phyloP scores from a whole-genome alignment of 441 rosid species.

The Biscutella laevigata region DNA sequence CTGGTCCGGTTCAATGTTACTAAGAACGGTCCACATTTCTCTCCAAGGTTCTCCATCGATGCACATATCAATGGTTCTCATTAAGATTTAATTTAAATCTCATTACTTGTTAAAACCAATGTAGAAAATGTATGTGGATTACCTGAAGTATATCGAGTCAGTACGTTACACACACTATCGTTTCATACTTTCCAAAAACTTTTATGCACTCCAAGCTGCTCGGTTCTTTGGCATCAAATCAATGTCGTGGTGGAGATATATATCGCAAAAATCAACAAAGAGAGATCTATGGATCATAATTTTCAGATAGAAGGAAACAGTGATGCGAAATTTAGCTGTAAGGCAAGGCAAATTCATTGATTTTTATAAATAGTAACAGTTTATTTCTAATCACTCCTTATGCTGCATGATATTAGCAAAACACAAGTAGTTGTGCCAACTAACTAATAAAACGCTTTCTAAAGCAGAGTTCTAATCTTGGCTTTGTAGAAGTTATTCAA shows the following conservation, averaged over 20 bases:
- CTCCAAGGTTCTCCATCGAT: constrained; percentile 88
- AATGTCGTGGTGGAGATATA: constrained; percentile 69
- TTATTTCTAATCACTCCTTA: neutral
- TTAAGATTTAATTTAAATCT: neutral
- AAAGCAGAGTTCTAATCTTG: neutral
- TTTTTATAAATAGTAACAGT: no score
- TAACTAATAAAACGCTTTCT: neutral
- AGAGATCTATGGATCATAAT: neutral
- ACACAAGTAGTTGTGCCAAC: neutral
- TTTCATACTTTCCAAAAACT: constrained; percentile 59
- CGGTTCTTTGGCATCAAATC: constrained; percentile 63
- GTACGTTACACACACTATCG: constrained; percentile 68
- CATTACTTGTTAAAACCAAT: neutral
- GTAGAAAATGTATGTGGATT: neutral
- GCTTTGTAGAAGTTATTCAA: neutral
- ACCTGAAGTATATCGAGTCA: constrained; percentile 96
- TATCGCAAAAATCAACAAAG: constrained; percentile 40
- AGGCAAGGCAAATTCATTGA: no score
- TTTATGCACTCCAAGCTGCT: constrained; percentile 93
- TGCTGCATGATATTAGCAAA: neutral
- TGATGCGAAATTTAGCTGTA: no score
- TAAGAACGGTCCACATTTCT: constrained; percentile 47
- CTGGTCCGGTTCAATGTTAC: constrained; percentile 66
- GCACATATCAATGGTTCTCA: constrained; percentile 20
- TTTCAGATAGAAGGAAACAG: no score